Base-by-base conservation (phyloP, 106 monocot species). In the Ottelia alismoides region DNA sequence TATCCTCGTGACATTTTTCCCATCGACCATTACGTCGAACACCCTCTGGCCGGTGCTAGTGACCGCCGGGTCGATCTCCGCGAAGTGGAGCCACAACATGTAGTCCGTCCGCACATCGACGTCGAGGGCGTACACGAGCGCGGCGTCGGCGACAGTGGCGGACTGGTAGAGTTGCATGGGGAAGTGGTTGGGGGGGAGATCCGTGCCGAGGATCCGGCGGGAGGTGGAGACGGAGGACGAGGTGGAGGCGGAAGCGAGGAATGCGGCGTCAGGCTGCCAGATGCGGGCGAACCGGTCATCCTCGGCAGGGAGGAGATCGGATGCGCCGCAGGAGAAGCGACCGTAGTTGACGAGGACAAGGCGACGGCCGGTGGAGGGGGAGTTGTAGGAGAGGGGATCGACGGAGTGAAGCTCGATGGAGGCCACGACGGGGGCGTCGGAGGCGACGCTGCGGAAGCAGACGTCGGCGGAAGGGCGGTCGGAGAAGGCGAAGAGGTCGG, bases 381-480 rank as follows among this genome's bases (percentile, higher is more conserved):
- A 0, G 17, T 40, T 51, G 30, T 67, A 67, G 50, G 57, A 49
- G 14, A 21, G 31, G 20, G 35, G 14, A 20, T 67, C 50, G 25
- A 67, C 50, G 30, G 1, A 30, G 22, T 58, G 23, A 9, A 67
- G 6, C 67, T 67, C 67, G 3, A 67, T 32, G 10, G 67, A 67
- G 0, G 58, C 67, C 25, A 60, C 28, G 21, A 60, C 60, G 0
- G 60, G 60, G 1, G 60, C 26, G 29, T 60, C 60, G 14, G 29
- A 14, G 25, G 21, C 2, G 14, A 43, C n/a, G 22, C 58, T 51
- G 63, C 87, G 87, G 74, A 96, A 96, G 76, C 94, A 96, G 29
- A 96, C 55, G 30, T 96, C 84, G 28, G 74, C 73, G 17, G 22
- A n/a, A n/a, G n/a, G n/a, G n/a, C n/a, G n/a, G n/a, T n/a, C n/a